Base-by-base conservation (phyloP, 225 moss, liverwort and hornwort species). In the Physcomitrellopsis africana region DNA sequence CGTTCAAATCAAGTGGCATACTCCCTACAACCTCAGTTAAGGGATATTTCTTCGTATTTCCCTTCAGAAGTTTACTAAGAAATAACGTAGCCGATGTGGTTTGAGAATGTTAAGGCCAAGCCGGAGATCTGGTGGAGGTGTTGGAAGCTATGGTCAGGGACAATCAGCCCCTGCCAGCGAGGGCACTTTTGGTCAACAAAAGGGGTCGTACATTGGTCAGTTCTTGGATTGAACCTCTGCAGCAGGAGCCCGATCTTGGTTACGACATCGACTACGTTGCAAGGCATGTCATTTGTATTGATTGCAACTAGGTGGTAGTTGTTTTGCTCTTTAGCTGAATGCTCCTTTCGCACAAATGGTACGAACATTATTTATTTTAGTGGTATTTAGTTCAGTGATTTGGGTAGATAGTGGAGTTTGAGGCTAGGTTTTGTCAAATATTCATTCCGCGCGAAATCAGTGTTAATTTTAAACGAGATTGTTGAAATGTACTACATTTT, bases 141-240 rank as follows among this genome's bases (percentile, higher is more conserved):
- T 78, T 95, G 80, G 92, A 95, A 74, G 75, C 79, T 3, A 95
- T 99, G 97, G 83, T 92, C 24, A 88, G 75, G 82, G 97, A 99
- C 65, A 84, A 88, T 69, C 90, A 89, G 70, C 76, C 82, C 15
- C 81, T 95, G 74, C 87, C 91, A 71, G 26, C 78, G 56, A 92
- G 97, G 74, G 93, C 97, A 58, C 95, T 97, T 82, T 0, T 95
- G 51, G 76, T 95, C 32, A 99, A 92, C 80, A 86, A 69, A 77
- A 95, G 91, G 73, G 97, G 97, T 19, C 90, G 97, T 51, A 91
- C 94, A 49, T 48, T 99, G 66, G 92, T 99, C 49, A 99, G 93
- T 77, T 93, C 97, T 51, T 99, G 97, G 97, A 90, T 99, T 74
- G 97, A 99, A 69, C 97, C 97, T 42, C 76, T 99, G 71, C 90